A percentile compares a stretch with the other conserved stretches of the same genome.
Evolutionary conservation across 495 filamentous ascomycete species (phyloP).

Genomic region (Lasiosphaeria ovina): DNA sequence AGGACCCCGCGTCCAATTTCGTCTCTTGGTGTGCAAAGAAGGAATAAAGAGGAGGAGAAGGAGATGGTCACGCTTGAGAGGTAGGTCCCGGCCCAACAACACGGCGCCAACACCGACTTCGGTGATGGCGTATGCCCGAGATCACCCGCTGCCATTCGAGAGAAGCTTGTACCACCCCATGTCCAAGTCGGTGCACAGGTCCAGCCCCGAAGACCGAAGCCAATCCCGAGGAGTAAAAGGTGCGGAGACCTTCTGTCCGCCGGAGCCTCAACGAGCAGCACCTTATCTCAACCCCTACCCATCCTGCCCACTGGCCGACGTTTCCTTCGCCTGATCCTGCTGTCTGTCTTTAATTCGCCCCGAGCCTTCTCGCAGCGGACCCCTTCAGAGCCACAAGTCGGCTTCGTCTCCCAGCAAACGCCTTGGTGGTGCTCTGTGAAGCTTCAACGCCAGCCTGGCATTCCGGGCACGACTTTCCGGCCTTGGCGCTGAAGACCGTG

Average conservation of each 20-base stretch:
- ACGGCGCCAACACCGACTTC: conserved; percentile 5
- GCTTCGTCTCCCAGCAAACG: too few species aligned
- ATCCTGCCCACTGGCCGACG: not conserved
- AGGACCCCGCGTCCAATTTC: not conserved
- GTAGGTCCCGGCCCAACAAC: conserved; percentile 1
- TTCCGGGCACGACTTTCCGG: too few species aligned
- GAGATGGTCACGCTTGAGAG: not conserved
- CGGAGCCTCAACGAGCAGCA: conserved; percentile 4
- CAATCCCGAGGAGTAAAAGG: conserved; percentile 11
- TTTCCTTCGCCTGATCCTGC: not conserved
- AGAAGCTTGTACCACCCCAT: conserved; percentile 5
- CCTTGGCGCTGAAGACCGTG: too few species aligned
- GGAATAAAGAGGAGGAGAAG: not conserved
- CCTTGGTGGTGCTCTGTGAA: too few species aligned
- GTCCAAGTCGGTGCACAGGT: conserved; percentile 6
- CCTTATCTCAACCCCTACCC: not conserved
- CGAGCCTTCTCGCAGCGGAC: too few species aligned
- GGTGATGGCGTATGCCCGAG: conserved; percentile 18
- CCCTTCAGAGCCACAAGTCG: too few species aligned
- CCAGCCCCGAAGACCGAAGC: conserved; percentile 14
- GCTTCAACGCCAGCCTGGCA: too few species aligned
- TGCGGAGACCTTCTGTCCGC: not conserved
- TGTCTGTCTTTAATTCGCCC: not conserved
- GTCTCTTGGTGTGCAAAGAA: not conserved
- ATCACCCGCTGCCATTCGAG: not conserved